phyloP scores from a whole-genome alignment of 2,329 filamentous ascomycete species.

The Trichophyton mentagrophytes region DNA sequence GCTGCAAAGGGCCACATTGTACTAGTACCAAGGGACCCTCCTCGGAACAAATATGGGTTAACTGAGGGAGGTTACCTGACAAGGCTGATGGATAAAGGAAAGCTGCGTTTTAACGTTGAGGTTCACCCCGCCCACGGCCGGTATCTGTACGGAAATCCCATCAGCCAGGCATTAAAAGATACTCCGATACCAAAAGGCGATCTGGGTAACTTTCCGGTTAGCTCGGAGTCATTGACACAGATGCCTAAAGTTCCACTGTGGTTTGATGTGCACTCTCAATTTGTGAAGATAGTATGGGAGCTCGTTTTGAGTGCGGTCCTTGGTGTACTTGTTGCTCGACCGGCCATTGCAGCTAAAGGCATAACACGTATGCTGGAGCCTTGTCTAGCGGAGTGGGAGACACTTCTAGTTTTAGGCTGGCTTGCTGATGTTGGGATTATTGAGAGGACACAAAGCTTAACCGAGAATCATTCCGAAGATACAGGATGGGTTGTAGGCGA shows the following conservation, averaged over 20 bases:
- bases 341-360: conserved; percentile 26
- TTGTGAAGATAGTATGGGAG: conserved; percentile 30
- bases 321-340: conserved; percentile 30
- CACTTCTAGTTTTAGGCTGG: conserved; percentile 31
- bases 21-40: conserved; percentile 28
- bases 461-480: conserved; percentile 10
- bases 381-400: conserved; percentile 32
- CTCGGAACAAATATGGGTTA: conserved; percentile 34
- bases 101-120: conserved; percentile 32
- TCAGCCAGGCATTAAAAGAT: conserved; percentile 14
- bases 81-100: conserved; percentile 33
- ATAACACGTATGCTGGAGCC: conserved; percentile 30
- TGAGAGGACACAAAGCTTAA: conserved; percentile 13
- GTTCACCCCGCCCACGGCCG: conserved; percentile 22
- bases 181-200: conserved; percentile 21
- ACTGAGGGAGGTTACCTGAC: conserved; percentile 37
- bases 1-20: conserved; percentile 24
- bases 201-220: conserved; percentile 6
- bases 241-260: conserved; percentile 33
- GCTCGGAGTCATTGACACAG: neutral
- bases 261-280: conserved; percentile 36
- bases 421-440: conserved; percentile 21
- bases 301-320: conserved; percentile 30
- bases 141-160: conserved; percentile 32
- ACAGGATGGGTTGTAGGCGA: conserved; percentile 24